Base-by-base conservation (phyloP, 352 stramenopile genomes). In the Phytophthora citricola region DNA sequence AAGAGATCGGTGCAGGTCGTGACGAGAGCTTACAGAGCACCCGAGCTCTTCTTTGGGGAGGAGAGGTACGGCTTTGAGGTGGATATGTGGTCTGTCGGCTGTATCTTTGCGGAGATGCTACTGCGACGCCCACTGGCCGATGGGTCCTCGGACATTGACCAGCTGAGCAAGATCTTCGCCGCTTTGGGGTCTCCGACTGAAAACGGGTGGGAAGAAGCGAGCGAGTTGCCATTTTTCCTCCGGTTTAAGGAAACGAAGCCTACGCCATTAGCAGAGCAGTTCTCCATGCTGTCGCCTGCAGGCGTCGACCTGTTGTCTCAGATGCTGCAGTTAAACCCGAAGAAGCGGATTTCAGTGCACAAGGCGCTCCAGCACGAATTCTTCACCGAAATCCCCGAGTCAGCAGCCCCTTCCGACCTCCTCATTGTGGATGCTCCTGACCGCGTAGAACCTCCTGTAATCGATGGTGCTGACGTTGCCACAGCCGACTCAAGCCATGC, bases 71-170 rank as follows among this genome's bases (percentile, higher is more conserved):
- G 75, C 5, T 63, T 66, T 15, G 73, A 77, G 36, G 79, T 93
- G 44, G 85, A 95, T 53, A 79, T 93, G 63, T 95, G 87, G 85
- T 91, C 83, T 0, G 69, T 90, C 3, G 87, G 87, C 29, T 95
- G 85, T 57, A 88, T 95, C 51, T 93, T 95, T 44, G 83, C 78
- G 2, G 87, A 95, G 63, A 74, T 95, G 74, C 40, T 93, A 44
- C 62, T 91, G 48, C 80, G 83, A 15, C 63, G 63, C 27, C 76
- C 83, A 2, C 78, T 87, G 32, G 87, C 89, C 7, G 82, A 92
- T 20, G 85, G 87, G 2, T 71, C 69, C 1, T 93, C 87, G 17
- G 87, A 93, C 52, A 93, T 95, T 58, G 87, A 93, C 40, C 83
- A 93, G 64, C 72, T 94, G 17, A 92, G 82, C 59, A 74, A 78